Base-by-base conservation (phyloP, 768 basidiomycete genomes). In the Pisolithus orientalis region DNA sequence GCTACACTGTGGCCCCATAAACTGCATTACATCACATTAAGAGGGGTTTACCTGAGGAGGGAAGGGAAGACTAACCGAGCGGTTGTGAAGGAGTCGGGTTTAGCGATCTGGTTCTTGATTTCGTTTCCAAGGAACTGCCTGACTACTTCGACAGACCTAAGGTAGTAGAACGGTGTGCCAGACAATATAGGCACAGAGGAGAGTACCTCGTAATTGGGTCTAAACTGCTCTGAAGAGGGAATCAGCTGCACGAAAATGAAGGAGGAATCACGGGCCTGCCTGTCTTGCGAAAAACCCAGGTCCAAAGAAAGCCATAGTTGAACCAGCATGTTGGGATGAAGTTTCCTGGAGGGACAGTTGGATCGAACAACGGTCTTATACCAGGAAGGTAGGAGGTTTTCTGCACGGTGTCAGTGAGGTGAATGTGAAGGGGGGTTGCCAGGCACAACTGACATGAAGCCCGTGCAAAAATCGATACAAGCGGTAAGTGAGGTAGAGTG, bases 1-100 rank as follows among this genome's bases (percentile, higher is more conserved):
- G 75, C 58, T 7, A 80, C 63, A 52, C 78, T 80, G 65, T 71
- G 69, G 2, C 78, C 78, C 66, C 72, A 78, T 14, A 72, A 40
- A 4, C 56, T 62, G 16, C 31, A 13, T 17, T 10, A 10, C 31
- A 32, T 32, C 31, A 31, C 11, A 25, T 21, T 13, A 25, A 24
- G 17, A 37, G 39, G 31, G n/a, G 16, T 49, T 8, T 17, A 21
- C 27, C 27, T 29, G 5, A 25, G 39, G 38, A 13, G 4, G n/a
- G 10, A 16, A 42, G 11, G 37, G 29, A 25, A 4, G 6, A 51
- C 14, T 46, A 2, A 57, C 53, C 47, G 24, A 13, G 49, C 58
- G 13, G 56, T 59, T 28, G 51, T 55, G n/a, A 59, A 50, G 4
- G 44, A 50, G 5, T 13, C 24, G 6, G 56, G 56, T 24, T 50